Conservation (phyloP, 345 rosid species). For the Brassica juncea region DNA sequence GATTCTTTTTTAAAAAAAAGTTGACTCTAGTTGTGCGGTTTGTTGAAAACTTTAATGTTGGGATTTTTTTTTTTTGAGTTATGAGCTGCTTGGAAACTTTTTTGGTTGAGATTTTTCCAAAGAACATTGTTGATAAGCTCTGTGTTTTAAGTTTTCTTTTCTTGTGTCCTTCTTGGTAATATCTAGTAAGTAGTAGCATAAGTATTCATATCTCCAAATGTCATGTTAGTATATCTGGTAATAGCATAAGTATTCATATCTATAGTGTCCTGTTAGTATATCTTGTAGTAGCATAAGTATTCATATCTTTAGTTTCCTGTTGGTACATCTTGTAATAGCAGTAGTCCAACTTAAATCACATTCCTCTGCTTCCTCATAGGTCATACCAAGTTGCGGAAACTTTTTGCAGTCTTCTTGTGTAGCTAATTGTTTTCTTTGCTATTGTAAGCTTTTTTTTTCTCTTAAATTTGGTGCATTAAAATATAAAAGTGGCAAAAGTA, state of each 20-base stretch:
- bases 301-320: not conserved
- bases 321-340: not conserved
- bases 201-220: no score
- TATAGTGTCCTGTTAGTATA: not conserved
- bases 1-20: not conserved
- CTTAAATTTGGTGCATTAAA: no score
- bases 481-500: no score
- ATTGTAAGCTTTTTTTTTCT: no score
- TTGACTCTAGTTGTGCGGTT: not conserved
- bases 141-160: not conserved
- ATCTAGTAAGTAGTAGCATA: no score
- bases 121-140: not conserved
- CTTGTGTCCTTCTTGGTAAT: not conserved
- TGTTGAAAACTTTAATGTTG: conserved; percentile 8
- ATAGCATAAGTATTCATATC: not conserved
- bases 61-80: not conserved
- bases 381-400: not conserved
- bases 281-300: not conserved
- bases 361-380: not conserved
- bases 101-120: not conserved
- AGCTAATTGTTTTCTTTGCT: not conserved
- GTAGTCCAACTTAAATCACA: not conserved
- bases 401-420: not conserved
- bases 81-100: not conserved
- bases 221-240: no score